Evolutionary conservation across 2,329 filamentous ascomycete species (phyloP).

Genomic region (Colletotrichum orbiculare): DNA sequence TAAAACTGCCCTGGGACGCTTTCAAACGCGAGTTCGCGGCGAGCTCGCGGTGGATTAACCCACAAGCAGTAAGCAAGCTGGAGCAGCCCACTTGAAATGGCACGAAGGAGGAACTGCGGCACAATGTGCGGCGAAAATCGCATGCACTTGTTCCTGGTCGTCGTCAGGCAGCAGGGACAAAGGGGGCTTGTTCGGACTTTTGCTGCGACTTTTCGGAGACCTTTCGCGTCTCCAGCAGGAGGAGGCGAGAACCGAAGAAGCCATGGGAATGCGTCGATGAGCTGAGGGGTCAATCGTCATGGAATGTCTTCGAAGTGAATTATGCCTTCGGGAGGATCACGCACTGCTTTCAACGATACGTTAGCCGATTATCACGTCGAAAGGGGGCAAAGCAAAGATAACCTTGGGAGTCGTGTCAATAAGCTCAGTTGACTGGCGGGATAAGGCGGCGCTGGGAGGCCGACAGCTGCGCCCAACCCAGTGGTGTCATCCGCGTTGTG

Average conservation of each 20-base stretch:
- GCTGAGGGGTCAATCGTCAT: neutral
- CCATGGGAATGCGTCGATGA: constrained; percentile 7
- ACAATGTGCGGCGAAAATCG: constrained; percentile 2
- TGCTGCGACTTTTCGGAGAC: neutral
- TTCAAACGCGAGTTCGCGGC: constrained; percentile 16
- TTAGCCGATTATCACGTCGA: neutral
- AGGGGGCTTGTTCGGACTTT: neutral
- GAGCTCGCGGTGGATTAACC: constrained; percentile 1
- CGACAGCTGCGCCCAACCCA: neutral
- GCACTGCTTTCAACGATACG: neutral
- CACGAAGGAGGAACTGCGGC: constrained; percentile 11
- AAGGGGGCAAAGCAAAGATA: neutral
- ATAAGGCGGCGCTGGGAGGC: neutral
- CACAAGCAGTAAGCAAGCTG: neutral
- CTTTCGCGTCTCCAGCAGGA: neutral
- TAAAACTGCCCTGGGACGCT: constrained; percentile 19
- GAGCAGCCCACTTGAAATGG: constrained; percentile 4
- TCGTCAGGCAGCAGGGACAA: neutral
- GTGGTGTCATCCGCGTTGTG: too few relatives aligned
- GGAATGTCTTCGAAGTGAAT: neutral
- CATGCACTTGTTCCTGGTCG: neutral
- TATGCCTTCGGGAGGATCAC: constrained; percentile 3
- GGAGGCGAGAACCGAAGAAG: neutral
- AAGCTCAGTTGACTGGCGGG: constrained; percentile 17
- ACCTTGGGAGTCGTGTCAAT: constrained; percentile 16